These are phyloP conservation scores for Fraxinus dipetala DNA, from an alignment of 305 asterid genomes.

Conservation along the genomic window DNA sequence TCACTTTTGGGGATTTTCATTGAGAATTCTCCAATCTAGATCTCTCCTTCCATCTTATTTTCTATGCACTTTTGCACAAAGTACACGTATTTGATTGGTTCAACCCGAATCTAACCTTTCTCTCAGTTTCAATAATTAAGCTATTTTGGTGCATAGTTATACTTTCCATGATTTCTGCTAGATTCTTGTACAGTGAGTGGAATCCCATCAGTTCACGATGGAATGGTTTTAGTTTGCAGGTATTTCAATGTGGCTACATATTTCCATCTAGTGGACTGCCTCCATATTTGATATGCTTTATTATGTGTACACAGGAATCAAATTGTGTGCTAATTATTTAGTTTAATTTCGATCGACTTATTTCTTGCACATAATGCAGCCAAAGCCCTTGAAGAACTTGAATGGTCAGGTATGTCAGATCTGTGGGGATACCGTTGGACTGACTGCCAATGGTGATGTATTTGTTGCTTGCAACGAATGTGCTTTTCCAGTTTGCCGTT, in stretches of 20 bases:
- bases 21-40: background rate
- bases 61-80: background rate
- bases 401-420: conserved; percentile 61
- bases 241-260: too few species aligned
- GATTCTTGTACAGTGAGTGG: background rate
- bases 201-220: background rate
- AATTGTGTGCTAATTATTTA: background rate
- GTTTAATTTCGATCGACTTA: conserved; percentile 6
- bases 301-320: background rate
- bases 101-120: background rate
- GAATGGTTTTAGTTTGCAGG: background rate
- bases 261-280: background rate
- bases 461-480: conserved; percentile 70
- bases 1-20: background rate
- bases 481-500: conserved; percentile 61
- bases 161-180: background rate
- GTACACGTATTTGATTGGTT: background rate
- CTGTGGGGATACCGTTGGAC: conserved; percentile 54
- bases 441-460: conserved; percentile 43
- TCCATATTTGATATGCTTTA: background rate
- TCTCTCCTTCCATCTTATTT: background rate
- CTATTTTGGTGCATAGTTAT: background rate
- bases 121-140: background rate
- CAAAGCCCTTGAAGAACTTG: conserved; percentile 37
- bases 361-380: conserved; percentile 28